Base-by-base conservation (phyloP, 2,329 filamentous ascomycete genomes). In the Xylaria sp. region DNA sequence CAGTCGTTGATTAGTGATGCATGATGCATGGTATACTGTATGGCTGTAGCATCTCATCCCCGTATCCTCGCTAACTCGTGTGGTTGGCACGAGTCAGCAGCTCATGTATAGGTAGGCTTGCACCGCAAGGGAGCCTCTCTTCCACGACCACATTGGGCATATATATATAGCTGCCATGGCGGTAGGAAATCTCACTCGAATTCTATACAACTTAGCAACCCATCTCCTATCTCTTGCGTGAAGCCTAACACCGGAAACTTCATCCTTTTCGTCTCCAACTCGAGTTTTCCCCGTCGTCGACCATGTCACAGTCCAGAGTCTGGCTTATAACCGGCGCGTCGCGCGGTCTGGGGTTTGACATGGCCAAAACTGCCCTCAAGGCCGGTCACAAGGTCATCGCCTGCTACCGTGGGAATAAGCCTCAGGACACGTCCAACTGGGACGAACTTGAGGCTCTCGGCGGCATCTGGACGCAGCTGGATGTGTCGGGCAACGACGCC, bases 271-370 rank as follows among this genome's bases (percentile, higher is more conserved):
- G 11, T 39, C 31, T 7, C 20, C 17, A 17, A 20, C 15, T 10
- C 20, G 2, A 13, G 4, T 3, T 20, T 31, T 4, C 13, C 5
- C 15, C 13, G 25, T 33, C 49, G 39, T 38, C 51, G 27, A 67
- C n/a, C 20, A 74, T 73, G 73, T 50, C 67, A 17, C 67, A 72
- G 42, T n/a, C 66, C 20, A 59, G 71, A 69, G 68, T 75, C 17
- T 75, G 74, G 73, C 69, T 75, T 27, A 64, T 75, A 20, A 75
- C 73, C 10, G 73, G 73, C 25, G 73, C 73, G 36, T 69, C 71
- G n/a, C 69, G 73, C 20, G 71, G 73, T 20, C 59, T 75, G 1
- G 74, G 73, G 1, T 71, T 74, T 49, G 69, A 72, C 22, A 71
- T 73, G 45, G 67, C 71, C 22, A 74, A 70, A 56, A 51, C 50